Evolutionary conservation across 2,329 filamentous ascomycete genomes (phyloP), one percentile per base, ranked within the genome.

Genomic region (Pseudonectria buxi): DNA sequence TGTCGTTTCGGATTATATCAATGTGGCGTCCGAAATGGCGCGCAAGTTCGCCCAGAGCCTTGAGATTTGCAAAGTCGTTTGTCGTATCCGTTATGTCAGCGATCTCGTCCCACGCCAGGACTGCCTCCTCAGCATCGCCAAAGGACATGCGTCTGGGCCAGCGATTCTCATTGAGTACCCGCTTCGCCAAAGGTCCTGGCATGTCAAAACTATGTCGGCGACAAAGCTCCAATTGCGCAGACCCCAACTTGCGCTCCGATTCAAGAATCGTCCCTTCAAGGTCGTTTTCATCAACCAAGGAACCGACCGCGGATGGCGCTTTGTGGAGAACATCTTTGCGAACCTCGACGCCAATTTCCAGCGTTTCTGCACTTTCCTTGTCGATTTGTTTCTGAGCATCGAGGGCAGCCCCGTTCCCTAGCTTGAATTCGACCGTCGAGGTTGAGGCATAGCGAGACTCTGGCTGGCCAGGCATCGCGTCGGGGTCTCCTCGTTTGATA

Each of bases 81-180:
- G 46, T 36, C 6, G 39, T 35, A 13, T 69, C 64, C 22, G 47
- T 44, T 2, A 71, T 41, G 36, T 65, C 62, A 4, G 67, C 57
- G 16, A 81, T 58, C 31, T 75, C 70, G 5, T 74, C 65, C 83
- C 83, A 88, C 12, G 63, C 67, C 2, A 88, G 62, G 7, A 89
- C 63, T n/a, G 79, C 83, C 41, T 87, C 81, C 59, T 86, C 83
- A 2, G 81, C 84, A 29, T 81, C 72, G 39, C 81, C 79, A 56
- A 89, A 89, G 4, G 83, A 88, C 44, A 89, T 69, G 28, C 83
- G 75, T 2, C 83, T 77, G 1, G 83, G 76, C 74, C 81, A 86
- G 38, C 74, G 75, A 18, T 69, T 68, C 42, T 84, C 78, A 41
- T 76, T 71, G 2, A 65, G 58, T 6, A 41, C 44, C 2, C 38